Evolutionary conservation across 495 filamentous ascomycete genomes (phyloP), one percentile per base, ranked within the genome.

Genomic region (Ascobolus immersus): DNA sequence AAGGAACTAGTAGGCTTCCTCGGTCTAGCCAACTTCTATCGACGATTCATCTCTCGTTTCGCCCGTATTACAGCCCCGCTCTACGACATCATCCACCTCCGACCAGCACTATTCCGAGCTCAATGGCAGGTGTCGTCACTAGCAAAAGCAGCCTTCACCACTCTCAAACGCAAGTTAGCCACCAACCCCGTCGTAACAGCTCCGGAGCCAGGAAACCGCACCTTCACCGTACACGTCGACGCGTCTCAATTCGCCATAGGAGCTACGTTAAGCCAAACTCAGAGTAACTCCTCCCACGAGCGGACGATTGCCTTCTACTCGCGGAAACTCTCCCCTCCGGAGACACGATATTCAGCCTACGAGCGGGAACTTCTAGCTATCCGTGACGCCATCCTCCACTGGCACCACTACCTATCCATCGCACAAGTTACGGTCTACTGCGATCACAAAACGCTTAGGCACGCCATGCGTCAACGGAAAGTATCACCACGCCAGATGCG

Each of bases 281-380:
- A 31, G 15, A 15, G n/a, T n/a, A n/a, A n/a, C n/a, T n/a, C 8
- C 8, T 9, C 14, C 14, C 8, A 15, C 14, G 28, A 31, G 15
- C 7, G 28, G 15, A 31, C 14, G 7, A 35, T 3, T 1, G 22
- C 5, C 1, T 36, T 17, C 17, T 36, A 9, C 11, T 30, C n/a
- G 4, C 4, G 22, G 1, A 36, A 36, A 17, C 13, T 36, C 1
- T 5, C 0, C n/a, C 6, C 13, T 0, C 1, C 34, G 1, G 22
- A 31, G 8, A 19, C 14, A 0, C 1, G 22, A 2, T 36, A 30
- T 9, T 21, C 15, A 14, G 21, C 25, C 1, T 36, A 36, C 21
- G 25, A 36, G 11, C 9, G 21, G 12, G 34, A 36, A 21, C 6
- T 36, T 4, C 34, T 36, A 2, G 34, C 34, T 5, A 21, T 36